A percentile compares a stretch with the other conserved stretches of the same genome.
Evolutionary conservation across 208 protist genomes (phyloP).

Genomic region (Leishmania guyanensis): DNA sequence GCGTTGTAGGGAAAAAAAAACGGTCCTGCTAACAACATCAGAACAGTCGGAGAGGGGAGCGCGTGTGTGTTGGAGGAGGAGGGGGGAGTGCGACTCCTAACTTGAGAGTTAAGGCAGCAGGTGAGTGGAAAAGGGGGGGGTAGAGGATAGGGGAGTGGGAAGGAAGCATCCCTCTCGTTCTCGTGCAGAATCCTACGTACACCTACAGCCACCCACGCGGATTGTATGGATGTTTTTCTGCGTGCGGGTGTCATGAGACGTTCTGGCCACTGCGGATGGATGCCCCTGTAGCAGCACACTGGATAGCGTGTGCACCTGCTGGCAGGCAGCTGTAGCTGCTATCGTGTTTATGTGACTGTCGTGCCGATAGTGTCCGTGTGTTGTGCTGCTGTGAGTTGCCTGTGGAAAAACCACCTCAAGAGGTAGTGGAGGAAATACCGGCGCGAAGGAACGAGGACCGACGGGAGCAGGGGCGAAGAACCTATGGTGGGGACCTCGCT

Average conservation of each 20-base stretch:
- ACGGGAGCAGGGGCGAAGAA: background rate
- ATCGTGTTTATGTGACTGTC: background rate
- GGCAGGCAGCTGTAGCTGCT: background rate
- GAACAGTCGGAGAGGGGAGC: no score
- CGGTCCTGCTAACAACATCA: no score
- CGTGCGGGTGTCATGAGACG: background rate
- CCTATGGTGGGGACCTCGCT: no score
- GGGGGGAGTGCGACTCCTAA: background rate
- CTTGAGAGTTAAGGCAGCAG: background rate
- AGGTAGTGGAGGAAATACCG: background rate
- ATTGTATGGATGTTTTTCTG: background rate
- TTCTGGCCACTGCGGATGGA: background rate
- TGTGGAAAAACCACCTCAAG: background rate
- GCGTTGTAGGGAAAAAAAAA: background rate
- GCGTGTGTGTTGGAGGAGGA: no score
- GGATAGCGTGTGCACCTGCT: no score
- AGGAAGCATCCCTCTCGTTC: background rate
- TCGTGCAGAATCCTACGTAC: background rate
- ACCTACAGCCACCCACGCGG: background rate
- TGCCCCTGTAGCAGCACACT: background rate
- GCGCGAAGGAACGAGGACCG: background rate
- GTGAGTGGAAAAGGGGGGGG: background rate
- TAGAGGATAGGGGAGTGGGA: background rate
- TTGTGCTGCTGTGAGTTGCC: background rate
- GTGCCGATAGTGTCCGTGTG: background rate